These are phyloP conservation scores for Trichoderma breve DNA, from an alignment of 2,329 filamentous ascomycete genomes.

Conservation along the genomic window DNA sequence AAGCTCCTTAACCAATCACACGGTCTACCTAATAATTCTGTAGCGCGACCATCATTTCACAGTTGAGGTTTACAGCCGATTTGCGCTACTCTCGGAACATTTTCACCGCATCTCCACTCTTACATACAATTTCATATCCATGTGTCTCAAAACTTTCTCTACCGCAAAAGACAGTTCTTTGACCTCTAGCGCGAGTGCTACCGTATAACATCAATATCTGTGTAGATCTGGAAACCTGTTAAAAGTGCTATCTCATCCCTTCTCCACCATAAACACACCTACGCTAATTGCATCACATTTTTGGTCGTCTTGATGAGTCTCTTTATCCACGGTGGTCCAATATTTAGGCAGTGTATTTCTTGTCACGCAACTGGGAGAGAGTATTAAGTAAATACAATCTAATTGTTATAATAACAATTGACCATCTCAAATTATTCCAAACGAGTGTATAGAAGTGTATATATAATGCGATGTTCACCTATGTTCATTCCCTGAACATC, in stretches of 20 bases:
- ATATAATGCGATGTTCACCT: background rate
- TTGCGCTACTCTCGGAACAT: background rate
- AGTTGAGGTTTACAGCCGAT: background rate
- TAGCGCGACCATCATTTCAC: background rate
- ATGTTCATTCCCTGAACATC: background rate
- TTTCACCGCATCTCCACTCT: background rate
- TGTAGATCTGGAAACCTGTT: background rate
- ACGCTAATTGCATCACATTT: too few species aligned
- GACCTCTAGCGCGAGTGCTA: background rate
- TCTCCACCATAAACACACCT: too few species aligned
- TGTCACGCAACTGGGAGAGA: background rate
- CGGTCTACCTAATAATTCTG: background rate
- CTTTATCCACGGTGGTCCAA: constrained; percentile 61
- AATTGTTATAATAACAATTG: background rate
- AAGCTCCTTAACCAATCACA: background rate
- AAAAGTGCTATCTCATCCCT: too few species aligned
- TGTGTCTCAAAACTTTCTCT: background rate
- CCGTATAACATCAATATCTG: background rate
- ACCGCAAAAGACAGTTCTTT: background rate
- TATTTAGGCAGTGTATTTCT: background rate
- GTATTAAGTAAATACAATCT: background rate
- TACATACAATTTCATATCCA: background rate
- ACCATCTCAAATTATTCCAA: background rate
- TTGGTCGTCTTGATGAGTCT: constrained; percentile 70
- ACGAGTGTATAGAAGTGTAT: background rate